Evolutionary conservation across 2,329 filamentous ascomycete genomes (phyloP), one percentile per base, ranked within the genome.

Genomic region (Paecilomyces sp.): DNA sequence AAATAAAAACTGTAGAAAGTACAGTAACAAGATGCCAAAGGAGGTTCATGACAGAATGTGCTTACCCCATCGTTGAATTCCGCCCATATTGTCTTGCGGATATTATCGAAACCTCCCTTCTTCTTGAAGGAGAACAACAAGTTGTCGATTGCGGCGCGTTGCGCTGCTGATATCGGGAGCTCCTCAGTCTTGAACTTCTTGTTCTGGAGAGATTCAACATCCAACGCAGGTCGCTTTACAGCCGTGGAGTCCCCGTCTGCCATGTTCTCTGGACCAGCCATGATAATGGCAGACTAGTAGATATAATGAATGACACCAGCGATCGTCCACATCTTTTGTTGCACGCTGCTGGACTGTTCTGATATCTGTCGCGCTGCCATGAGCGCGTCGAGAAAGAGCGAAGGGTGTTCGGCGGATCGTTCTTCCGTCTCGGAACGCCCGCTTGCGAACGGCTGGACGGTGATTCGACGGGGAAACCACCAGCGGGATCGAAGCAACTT

Each of bases 41-140:
- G 30, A 52, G 22, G 28, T 52, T 50, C 28, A 30, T n/a, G 60
- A 34, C 53, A 51, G 58, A 54, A 51, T 57, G 57, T 55, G 30
- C 22, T 30, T 77, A 84, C 83, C 61, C 79, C 79, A 57, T 80
- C 75, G 60, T 82, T 80, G 62, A 84, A 87, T 59, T 85, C 80
- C 12, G 82, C 79, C 76, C 84, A 85, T 2, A 85, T 74, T 61
- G 82, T 79, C 70, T 87, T 88, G 60, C 85, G 81, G 58, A 87
- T 74, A 56, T 74, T 76, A 69, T 88, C 85, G 66, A 86, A 88
- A 59, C 85, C 83, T 63, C 85, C 85, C 70, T 86, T 86, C 72
- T 87, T 88, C 72, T 86, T 86, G 71, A 87, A 86, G 0, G 82
- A 83, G 68, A 85, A 81, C 18, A 87, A 77, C 53, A 88, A 77